Evolutionary conservation across 192 early-diverging fungal species (phyloP).

Genomic region (Coemansia sp.): DNA sequence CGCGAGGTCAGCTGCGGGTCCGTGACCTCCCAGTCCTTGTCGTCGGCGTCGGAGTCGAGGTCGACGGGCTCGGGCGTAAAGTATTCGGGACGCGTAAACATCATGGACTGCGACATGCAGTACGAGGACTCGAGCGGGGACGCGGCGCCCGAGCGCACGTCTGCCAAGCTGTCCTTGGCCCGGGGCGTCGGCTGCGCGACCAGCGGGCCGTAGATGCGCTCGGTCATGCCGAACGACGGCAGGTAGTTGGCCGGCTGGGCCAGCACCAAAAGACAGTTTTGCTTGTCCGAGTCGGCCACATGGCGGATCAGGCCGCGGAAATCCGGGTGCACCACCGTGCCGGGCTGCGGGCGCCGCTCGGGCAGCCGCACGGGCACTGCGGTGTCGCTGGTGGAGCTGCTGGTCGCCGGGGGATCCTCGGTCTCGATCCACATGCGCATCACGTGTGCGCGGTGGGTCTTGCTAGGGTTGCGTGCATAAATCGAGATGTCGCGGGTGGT

Average conservation of each 20-base stretch:
- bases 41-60: slow-evolving; percentile 2
- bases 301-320: slow-evolving; percentile 28
- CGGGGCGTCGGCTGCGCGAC: background rate
- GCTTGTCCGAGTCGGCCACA: slow-evolving; percentile 46
- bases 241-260: slow-evolving; percentile 35
- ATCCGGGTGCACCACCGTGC: slow-evolving; percentile 9
- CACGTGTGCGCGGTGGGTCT: slow-evolving; percentile 40
- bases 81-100: slow-evolving; percentile 33
- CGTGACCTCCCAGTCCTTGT: slow-evolving; percentile 27
- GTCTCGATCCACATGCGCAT: slow-evolving; percentile 47
- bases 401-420: background rate
- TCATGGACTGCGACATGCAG: slow-evolving; percentile 33
- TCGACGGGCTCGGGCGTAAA: slow-evolving; percentile 32
- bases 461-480: slow-evolving; percentile 44
- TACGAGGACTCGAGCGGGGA: slow-evolving; percentile 29
- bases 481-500: slow-evolving; percentile 17
- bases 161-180: slow-evolving; percentile 10
- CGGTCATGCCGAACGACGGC: slow-evolving; percentile 44
- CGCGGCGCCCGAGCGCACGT: slow-evolving; percentile 1
- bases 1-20: slow-evolving; percentile 38
- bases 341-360: background rate
- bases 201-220: slow-evolving; percentile 31
- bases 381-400: slow-evolving; percentile 2
- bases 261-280: slow-evolving; percentile 33
- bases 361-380: slow-evolving; percentile 1